Conservation (phyloP, 495 filamentous ascomycete species). For the Xylaria castorea region DNA sequence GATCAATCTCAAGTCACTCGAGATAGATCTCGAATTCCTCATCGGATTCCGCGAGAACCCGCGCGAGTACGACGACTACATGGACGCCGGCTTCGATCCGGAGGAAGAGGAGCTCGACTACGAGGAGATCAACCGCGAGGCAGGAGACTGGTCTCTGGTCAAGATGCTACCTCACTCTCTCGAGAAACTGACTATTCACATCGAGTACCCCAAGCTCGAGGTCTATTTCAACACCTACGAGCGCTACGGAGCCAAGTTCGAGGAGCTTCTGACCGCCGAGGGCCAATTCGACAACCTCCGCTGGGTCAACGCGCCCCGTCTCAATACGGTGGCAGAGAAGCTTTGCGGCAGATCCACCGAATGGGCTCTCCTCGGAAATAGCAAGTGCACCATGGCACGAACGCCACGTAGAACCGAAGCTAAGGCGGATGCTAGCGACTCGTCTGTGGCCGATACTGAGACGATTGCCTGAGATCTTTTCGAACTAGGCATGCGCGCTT, state of each 20-base stretch:
- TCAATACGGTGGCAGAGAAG: background rate
- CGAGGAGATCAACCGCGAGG: background rate
- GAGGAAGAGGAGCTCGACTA: background rate
- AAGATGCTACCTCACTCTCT: background rate
- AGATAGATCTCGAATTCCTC: constrained; percentile 19
- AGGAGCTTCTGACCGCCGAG: background rate
- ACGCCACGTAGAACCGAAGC: background rate
- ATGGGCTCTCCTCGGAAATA: background rate
- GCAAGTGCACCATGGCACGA: background rate
- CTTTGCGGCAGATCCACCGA: background rate
- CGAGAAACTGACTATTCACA: background rate
- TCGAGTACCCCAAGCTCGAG: background rate
- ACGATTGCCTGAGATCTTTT: background rate
- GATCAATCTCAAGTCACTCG: background rate
- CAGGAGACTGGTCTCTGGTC: constrained; percentile 10
- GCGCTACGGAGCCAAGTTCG: constrained; percentile 19
- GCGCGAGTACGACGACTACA: background rate
- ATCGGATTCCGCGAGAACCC: constrained; percentile 1
- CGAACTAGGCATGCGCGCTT: background rate
- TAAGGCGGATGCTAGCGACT: background rate
- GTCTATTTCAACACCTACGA: constrained; percentile 14
- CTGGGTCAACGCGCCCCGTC: background rate
- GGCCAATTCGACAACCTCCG: background rate
- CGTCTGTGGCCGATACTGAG: background rate
- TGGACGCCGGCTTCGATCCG: background rate